Base-by-base conservation (phyloP, 2,329 filamentous ascomycete genomes). In the Fusarium algeriense region DNA sequence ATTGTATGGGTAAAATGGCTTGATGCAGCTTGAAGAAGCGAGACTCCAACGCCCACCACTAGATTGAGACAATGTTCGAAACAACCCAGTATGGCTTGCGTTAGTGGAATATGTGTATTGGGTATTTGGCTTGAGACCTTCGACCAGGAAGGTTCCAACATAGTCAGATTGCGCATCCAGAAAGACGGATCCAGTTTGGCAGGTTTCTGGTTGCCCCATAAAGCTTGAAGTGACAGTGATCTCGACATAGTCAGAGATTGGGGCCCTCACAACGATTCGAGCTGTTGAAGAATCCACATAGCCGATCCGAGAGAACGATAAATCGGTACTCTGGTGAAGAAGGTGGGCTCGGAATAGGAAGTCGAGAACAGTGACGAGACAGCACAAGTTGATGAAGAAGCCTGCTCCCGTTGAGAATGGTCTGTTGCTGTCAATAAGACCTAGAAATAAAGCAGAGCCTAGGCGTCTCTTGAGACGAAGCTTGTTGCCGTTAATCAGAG, bases 171-270 rank as follows among this genome's bases (percentile, higher is more conserved):
- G 5, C 2, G 6, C 12, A 11, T 4, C 14, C 2, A 57, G 6
- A 0, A 19, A 14, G 8, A 37, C 9, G 0, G 23, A 34, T 9
- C 15, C 8, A 0, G 12, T 14, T 15, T 19, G 7, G 3, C 12
- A 2, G 2, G 9, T 10, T 12, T 37, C 11, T 1, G 7, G 2
- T 14, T 30, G 2, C 4, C 3, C 32, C 0, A 4, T 6, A 20
- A 2, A 34, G 4, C 0, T 7, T 4, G 52, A 3, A 6, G 41
- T 23, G 1, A 57, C 23, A 3, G 3, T 49, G 7, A 57, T 20
- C 32, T 57, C 14, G 6, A 49, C 23, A 32, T 38, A 32, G 1
- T 38, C 43, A 30, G 34, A 38, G 8, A 30, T 19, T 2, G 32
- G 43, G 10, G 34, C 32, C 9, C 43, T 50, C 43, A 57, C 26